Base-by-base conservation (phyloP, 768 basidiomycete species). In the Collybia sordida region DNA sequence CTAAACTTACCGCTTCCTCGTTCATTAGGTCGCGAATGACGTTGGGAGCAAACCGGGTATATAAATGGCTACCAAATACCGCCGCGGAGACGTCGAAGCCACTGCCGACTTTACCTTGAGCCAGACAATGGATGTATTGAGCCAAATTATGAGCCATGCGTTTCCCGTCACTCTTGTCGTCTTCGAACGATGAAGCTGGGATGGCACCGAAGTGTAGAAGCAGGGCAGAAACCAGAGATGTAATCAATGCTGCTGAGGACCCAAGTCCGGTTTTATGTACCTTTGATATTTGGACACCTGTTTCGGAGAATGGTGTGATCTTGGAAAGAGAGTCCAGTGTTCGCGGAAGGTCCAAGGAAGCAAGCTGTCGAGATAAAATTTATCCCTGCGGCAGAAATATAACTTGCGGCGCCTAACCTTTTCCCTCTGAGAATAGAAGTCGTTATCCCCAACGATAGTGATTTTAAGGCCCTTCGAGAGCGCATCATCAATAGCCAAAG, bases 191-290 rank as follows among this genome's bases (percentile, higher is more conserved):
- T 37, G 74, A 65, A 24, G 64, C 49, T 15, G 82, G 67, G 55
- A 95, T 80, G 49, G 85, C 75, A 28, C 72, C 68, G 52, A 93
- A 76, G 59, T 92, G 91, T 22, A 93, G 70, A 22, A 98, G 80
- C 27, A 99, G 79, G 2, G 85, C 86, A 38, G 91, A 85, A 44
- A 93, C 88, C 51, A 98, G 82, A 38, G 96, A 96, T 2, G 97
- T 98, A 65, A 98, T 97, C 55, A 99, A 80, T 0, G 97, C 93
- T 4, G 97, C 97, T 2, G 94, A 97, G 5, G 95, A 98, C 35
- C 97, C 97, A 42, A 98, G 82, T 7, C 97, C 97, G 0, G 97
- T 98, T 72, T 99, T 99, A 79, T 98, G 94, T n/a, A 96, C 95
- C 43, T 90, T 72, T 0, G 78, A 70, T 31, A 99, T 74, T 0